phyloP scores from a whole-genome alignment of 2,329 filamentous ascomycete genomes.

The Neoarthrinium moseri region DNA sequence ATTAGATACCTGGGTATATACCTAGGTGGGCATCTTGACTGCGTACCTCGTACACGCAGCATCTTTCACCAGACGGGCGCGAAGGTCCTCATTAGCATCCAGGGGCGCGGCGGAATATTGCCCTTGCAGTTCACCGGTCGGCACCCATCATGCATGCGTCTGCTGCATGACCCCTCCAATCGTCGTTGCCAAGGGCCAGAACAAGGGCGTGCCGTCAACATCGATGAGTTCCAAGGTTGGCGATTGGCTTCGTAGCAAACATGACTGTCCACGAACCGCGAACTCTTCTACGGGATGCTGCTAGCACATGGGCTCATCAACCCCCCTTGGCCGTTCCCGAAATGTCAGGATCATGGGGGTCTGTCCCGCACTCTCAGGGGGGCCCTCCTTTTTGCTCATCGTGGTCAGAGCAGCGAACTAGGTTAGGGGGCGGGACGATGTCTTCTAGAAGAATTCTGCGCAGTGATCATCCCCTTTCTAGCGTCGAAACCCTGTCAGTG shows the following conservation, averaged over 20 bases:
- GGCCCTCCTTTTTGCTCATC: background rate
- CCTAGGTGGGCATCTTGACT: background rate
- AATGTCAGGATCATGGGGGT: too few relatives aligned
- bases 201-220: too few relatives aligned
- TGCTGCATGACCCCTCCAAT: background rate
- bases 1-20: constrained; percentile 1
- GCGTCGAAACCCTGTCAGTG: background rate
- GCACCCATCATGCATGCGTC: background rate
- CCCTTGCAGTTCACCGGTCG: background rate
- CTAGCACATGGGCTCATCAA: background rate
- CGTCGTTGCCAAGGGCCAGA: background rate
- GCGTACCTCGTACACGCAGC: too few relatives aligned
- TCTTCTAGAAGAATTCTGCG: constrained; percentile 9
- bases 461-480: constrained; percentile 1
- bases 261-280: background rate
- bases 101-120: background rate
- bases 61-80: background rate
- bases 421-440: background rate
- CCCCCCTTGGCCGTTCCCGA: background rate
- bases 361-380: background rate
- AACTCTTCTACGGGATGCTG: background rate
- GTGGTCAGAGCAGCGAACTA: background rate
- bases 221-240: background rate
- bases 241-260: background rate
- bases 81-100: background rate